Percentiles rank a stretch among this genome's conserved stretches.
Evolutionary conservation across 202 grass and related monocot genomes (phyloP).

Genomic region (Musa balbisiana): DNA sequence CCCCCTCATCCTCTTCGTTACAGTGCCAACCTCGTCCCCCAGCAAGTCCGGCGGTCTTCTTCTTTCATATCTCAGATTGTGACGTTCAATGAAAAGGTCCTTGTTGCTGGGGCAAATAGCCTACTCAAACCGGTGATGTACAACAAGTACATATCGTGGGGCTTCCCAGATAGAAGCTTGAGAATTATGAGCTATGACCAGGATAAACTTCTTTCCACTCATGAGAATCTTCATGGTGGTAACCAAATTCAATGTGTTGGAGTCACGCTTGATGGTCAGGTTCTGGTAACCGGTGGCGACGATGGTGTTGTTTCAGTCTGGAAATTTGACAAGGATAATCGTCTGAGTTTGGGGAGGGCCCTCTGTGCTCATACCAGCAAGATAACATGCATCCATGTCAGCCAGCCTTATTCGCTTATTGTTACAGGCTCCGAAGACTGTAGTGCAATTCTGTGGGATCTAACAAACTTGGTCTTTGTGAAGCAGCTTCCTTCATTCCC

Average conservation of each 20-base stretch:
- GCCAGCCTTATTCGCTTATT: slow-evolving; percentile 91
- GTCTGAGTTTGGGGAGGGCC: slow-evolving; percentile 58
- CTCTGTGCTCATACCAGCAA: slow-evolving; percentile 82
- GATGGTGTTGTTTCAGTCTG: slow-evolving; percentile 86
- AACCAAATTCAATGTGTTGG: slow-evolving; percentile 93
- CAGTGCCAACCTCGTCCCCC: slow-evolving; percentile 60
- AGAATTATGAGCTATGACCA: slow-evolving; percentile 90
- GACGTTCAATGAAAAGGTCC: slow-evolving; percentile 78
- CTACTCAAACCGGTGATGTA: slow-evolving; percentile 78
- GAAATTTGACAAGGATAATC: slow-evolving; percentile 84
- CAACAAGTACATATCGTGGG: slow-evolving; percentile 88
- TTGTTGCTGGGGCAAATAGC: slow-evolving; percentile 64
- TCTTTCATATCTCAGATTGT: slow-evolving; percentile 89
- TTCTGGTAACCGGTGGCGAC: slow-evolving; percentile 76
- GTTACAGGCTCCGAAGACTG: slow-evolving; percentile 94
- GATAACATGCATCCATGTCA: slow-evolving; percentile 89
- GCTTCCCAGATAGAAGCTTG: slow-evolving; percentile 92
- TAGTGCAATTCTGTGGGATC: slow-evolving; percentile 91
- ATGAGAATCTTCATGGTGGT: slow-evolving; percentile 93
- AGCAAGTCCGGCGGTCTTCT: slow-evolving; percentile 65
- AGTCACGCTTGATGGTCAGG: slow-evolving; percentile 89
- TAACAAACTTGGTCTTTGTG: slow-evolving; percentile 84
- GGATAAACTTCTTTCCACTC: slow-evolving; percentile 83
- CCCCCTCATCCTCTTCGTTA: slow-evolving; percentile 79
- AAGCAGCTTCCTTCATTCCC: slow-evolving; percentile 91